A percentile compares a stretch with the other conserved stretches of the same genome.
These are phyloP conservation scores for Aspergillus sp. DNA, from an alignment of 2,329 filamentous ascomycete species.

Conservation along the genomic window DNA sequence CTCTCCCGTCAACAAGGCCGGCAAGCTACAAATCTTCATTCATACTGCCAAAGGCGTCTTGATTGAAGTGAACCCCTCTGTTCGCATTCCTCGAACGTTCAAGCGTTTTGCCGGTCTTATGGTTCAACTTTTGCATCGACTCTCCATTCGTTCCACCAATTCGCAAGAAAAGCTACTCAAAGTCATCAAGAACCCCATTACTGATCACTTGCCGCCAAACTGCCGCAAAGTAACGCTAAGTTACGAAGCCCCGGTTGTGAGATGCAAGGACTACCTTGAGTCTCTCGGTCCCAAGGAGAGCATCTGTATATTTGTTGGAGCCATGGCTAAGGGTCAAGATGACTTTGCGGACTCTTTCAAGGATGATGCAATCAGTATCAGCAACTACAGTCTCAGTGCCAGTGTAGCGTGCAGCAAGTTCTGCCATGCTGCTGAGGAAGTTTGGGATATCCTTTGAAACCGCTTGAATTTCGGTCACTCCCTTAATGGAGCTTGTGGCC, in stretches of 20 bases:
- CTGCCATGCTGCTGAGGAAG: slow-evolving; percentile 95
- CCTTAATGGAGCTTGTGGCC: slow-evolving; percentile 10
- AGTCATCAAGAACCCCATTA: slow-evolving; percentile 97
- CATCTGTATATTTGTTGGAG: slow-evolving; percentile 95
- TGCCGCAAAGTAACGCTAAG: slow-evolving; percentile 97
- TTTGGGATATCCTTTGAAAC: slow-evolving; percentile 83
- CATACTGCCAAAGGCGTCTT: slow-evolving; percentile 95
- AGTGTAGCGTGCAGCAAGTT: slow-evolving; percentile 99
- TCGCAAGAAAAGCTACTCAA: slow-evolving; percentile 97
- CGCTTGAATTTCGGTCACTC: slow-evolving; percentile 2
- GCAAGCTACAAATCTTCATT: slow-evolving; percentile 96
- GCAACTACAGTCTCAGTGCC: slow-evolving; percentile 94
- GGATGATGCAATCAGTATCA: slow-evolving; percentile 97
- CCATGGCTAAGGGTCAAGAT: slow-evolving; percentile 96
- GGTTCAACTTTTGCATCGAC: slow-evolving; percentile 93
- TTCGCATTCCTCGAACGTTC: slow-evolving; percentile 96
- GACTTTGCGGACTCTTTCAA: slow-evolving; percentile 94
- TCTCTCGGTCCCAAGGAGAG: slow-evolving; percentile 79
- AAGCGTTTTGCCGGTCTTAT: slow-evolving; percentile 98
- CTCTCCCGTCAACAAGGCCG: slow-evolving; percentile 97
- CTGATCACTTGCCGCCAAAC: slow-evolving; percentile 92
- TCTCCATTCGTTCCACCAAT: slow-evolving; percentile 93
- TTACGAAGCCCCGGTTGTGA: slow-evolving; percentile 85
- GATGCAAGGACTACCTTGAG: slow-evolving; percentile 84
- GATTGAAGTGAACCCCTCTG: slow-evolving; percentile 97